A percentile compares a stretch with the other conserved stretches of the same genome.
Conservation (phyloP, 805 yeast genomes). For the Teunomyces pallodes region DNA sequence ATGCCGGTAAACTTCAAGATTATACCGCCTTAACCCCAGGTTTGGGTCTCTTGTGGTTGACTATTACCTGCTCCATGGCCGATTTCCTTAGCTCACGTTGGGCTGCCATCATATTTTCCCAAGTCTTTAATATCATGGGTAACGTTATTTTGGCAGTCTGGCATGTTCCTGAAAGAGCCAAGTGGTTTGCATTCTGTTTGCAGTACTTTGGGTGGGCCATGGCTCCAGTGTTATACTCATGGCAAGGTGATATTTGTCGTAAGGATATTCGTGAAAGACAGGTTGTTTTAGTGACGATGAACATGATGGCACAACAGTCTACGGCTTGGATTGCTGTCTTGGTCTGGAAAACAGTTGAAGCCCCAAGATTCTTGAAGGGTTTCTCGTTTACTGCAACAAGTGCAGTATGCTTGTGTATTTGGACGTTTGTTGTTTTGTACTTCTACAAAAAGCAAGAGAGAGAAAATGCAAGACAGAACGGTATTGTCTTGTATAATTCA, state of each 20-base stretch:
- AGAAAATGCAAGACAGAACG: slow-evolving; percentile 32
- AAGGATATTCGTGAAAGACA: slow-evolving; percentile 56
- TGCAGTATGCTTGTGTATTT: slow-evolving; percentile 43
- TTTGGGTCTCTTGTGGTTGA: slow-evolving; percentile 39
- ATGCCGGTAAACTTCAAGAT: slow-evolving; percentile 33
- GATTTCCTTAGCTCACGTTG: slow-evolving; percentile 46
- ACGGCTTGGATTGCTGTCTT: slow-evolving; percentile 52
- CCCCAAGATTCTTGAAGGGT: slow-evolving; percentile 56
- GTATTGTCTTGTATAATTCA: slow-evolving; percentile 30
- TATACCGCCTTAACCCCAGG: slow-evolving; percentile 48
- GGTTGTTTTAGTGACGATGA: slow-evolving; percentile 54
- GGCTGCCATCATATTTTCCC: slow-evolving; percentile 53
- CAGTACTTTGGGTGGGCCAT: slow-evolving; percentile 63
- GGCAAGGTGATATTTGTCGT: slow-evolving; percentile 57
- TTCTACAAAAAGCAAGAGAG: slow-evolving; percentile 40
- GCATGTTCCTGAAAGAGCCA: slow-evolving; percentile 55
- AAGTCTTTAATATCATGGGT: slow-evolving; percentile 52
- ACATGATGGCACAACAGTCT: slow-evolving; percentile 53
- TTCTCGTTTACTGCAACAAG: slow-evolving; percentile 49
- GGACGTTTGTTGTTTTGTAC: slow-evolving; percentile 52
- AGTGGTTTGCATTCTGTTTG: slow-evolving; percentile 63
- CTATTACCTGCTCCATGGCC: slow-evolving; percentile 34
- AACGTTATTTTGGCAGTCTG: slow-evolving; percentile 56
- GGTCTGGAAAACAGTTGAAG: slow-evolving; percentile 56
- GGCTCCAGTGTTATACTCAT: slow-evolving; percentile 59